These are phyloP conservation scores for Psilocybe mexicana DNA, from an alignment of 1,284 basidiomycete genomes.

Conservation along the genomic window DNA sequence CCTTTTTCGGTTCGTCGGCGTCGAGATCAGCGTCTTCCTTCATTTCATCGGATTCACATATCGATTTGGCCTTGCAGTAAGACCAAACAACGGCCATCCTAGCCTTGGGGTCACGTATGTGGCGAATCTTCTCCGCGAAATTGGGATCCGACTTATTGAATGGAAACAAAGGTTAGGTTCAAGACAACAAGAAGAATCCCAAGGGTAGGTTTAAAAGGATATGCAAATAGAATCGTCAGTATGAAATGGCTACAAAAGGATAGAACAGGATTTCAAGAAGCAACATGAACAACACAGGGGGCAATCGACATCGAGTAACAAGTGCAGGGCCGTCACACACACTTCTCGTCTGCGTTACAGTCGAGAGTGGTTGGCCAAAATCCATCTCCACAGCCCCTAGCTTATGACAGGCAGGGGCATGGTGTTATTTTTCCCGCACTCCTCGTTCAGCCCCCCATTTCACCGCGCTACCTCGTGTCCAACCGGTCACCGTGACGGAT, in stretches of 20 bases:
- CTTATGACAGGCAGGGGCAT: constrained; percentile 29
- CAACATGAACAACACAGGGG: constrained; percentile 47
- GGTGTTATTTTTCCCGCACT: constrained; percentile 68
- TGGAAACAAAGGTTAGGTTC: constrained; percentile 22
- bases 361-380: constrained; percentile 39
- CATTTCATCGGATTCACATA: constrained; percentile 85
- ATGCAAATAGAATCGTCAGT: constrained; percentile 63
- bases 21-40: constrained; percentile 85
- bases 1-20: constrained; percentile 73
- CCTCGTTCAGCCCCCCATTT: constrained; percentile 94
- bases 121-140: constrained; percentile 82
- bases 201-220: constrained; percentile 33
- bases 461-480: constrained; percentile 83
- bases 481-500: constrained; percentile 66
- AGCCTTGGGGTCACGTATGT: constrained; percentile 85
- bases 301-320: constrained; percentile 55
- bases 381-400: constrained; percentile 40
- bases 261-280: constrained; percentile 32
- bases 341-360: constrained; percentile 67
- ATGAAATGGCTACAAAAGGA: constrained; percentile 43
- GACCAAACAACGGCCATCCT: constrained; percentile 88
- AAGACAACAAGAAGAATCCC: constrained; percentile 19
- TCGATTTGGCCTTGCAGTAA: constrained; percentile 83
- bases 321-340: constrained; percentile 57
- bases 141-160: constrained; percentile 74